These are phyloP conservation scores for Coemansia asiatica DNA, from an alignment of 192 early-diverging fungal genomes.

Conservation along the genomic window DNA sequence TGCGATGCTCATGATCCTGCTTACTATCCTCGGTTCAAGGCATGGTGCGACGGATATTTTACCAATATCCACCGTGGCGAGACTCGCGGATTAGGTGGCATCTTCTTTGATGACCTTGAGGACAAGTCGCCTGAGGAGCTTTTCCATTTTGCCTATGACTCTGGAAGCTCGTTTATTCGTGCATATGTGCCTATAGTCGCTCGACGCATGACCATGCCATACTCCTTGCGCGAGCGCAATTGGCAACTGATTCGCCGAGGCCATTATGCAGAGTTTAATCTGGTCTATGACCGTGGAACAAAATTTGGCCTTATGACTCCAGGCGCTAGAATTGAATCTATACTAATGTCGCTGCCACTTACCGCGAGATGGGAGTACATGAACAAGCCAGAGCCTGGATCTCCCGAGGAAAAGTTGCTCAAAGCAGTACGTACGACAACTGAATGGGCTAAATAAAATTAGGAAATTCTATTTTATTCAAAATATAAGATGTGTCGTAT, in stretches of 20 bases:
- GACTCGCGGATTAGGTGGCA: constrained; percentile 91
- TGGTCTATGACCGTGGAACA: constrained; percentile 95
- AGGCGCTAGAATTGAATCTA: constrained; percentile 92
- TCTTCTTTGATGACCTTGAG: constrained; percentile 97
- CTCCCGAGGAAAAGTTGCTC: constrained; percentile 71
- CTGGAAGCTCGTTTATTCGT: constrained; percentile 74
- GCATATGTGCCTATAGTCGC: constrained; percentile 90
- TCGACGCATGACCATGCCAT: constrained; percentile 76
- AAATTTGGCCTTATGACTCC: constrained; percentile 98
- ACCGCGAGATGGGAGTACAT: constrained; percentile 96
- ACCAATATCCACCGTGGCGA: constrained; percentile 82
- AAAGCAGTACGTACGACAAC: constrained; percentile 76
- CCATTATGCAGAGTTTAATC: constrained; percentile 97
- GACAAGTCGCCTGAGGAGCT: constrained; percentile 70
- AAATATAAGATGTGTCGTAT: no score
- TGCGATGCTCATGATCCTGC: constrained; percentile 83
- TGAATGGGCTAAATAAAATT: constrained; percentile 68
- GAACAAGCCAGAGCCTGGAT: constrained; percentile 66
- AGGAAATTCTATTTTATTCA: background rate
- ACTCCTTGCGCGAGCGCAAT: constrained; percentile 69
- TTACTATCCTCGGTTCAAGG: constrained; percentile 90
- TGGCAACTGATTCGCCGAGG: constrained; percentile 98
- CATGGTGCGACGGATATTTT: constrained; percentile 98
- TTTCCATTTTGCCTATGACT: constrained; percentile 82
- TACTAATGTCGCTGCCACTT: constrained; percentile 90